A percentile compares a stretch with the other conserved stretches of the same genome.
Evolutionary conservation across 1,284 basidiomycete species (phyloP).

Genomic region (Tylopilus orsonianus): DNA sequence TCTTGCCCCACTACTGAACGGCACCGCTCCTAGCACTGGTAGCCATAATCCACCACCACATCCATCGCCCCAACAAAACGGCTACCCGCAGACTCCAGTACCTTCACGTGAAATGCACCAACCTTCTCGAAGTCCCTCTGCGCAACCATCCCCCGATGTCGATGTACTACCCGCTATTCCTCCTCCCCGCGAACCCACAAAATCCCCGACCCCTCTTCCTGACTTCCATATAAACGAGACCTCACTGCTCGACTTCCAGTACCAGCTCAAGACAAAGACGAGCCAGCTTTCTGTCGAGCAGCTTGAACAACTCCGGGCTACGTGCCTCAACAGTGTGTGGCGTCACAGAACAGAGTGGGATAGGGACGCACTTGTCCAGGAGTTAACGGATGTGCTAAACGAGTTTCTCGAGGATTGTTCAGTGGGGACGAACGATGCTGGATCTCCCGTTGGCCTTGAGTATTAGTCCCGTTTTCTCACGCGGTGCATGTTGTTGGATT

Average conservation of each 20-base stretch:
- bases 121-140: constrained; percentile 8
- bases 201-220: constrained; percentile 62
- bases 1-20: constrained; percentile 31
- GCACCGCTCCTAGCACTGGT: constrained; percentile 9
- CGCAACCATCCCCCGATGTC: constrained; percentile 12
- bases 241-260: constrained; percentile 46
- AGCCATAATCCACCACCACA: not conserved
- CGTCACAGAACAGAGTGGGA: constrained; percentile 82
- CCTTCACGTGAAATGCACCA: not conserved
- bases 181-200: constrained; percentile 44
- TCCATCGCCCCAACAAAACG: constrained; percentile 15
- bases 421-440: not conserved
- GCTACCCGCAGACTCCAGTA: constrained; percentile 17
- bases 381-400: constrained; percentile 54
- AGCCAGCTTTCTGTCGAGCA: constrained; percentile 75
- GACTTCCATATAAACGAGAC: constrained; percentile 61
- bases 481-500: not conserved
- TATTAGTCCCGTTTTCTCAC: constrained; percentile 1
- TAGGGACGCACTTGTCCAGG: constrained; percentile 61
- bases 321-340: constrained; percentile 82
- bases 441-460: constrained; percentile 5
- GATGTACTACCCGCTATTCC: constrained; percentile 24
- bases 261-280: constrained; percentile 54
- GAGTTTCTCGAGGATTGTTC: constrained; percentile 62
- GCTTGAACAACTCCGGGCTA: constrained; percentile 90